Conservation (phyloP, 1,284 basidiomycete species). For the Irpex sp. region DNA sequence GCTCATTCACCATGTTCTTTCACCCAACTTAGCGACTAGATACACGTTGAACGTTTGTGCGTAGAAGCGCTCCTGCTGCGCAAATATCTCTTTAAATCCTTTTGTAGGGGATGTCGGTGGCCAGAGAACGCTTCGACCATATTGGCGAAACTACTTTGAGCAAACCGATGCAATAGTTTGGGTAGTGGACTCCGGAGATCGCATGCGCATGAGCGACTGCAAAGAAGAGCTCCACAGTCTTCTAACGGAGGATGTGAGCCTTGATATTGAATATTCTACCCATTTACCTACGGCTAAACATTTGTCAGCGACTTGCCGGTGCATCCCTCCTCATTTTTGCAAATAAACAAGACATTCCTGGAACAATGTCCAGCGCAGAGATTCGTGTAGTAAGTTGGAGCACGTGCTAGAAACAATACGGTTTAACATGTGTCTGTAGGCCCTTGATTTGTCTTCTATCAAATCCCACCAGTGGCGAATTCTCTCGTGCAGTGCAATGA, state of each 20-base stretch:
- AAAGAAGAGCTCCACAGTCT: conserved; percentile 83
- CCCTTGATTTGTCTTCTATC: conserved; percentile 73
- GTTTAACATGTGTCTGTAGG: conserved; percentile 39
- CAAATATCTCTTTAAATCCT: conserved; percentile 8
- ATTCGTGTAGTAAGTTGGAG: conserved; percentile 69
- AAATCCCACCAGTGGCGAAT: conserved; percentile 90
- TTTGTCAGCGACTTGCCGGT: conserved; percentile 78
- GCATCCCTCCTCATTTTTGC: conserved; percentile 96
- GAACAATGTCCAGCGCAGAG: conserved; percentile 80
- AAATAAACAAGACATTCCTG: conserved; percentile 97
- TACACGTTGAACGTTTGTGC: conserved; percentile 93
- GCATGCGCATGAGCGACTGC: conserved; percentile 87
- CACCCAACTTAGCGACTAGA: conserved; percentile 34
- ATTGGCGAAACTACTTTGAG: conserved; percentile 99
- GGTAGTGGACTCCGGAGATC: conserved; percentile 96
- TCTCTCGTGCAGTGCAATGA: conserved; percentile 89
- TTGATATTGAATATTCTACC: conserved; percentile 5
- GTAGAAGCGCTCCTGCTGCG: conserved; percentile 24
- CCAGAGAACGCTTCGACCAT: conserved; percentile 91
- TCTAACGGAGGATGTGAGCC: conserved; percentile 87
- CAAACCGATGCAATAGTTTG: conserved; percentile 97
- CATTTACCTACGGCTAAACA: conserved; percentile 4
- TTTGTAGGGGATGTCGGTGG: conserved; percentile 94
- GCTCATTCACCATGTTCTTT: not conserved
- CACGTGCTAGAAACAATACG: too few species aligned